Evolutionary conservation across 2,329 filamentous ascomycete species (phyloP).

Genomic region (Lachnellula willkommii): DNA sequence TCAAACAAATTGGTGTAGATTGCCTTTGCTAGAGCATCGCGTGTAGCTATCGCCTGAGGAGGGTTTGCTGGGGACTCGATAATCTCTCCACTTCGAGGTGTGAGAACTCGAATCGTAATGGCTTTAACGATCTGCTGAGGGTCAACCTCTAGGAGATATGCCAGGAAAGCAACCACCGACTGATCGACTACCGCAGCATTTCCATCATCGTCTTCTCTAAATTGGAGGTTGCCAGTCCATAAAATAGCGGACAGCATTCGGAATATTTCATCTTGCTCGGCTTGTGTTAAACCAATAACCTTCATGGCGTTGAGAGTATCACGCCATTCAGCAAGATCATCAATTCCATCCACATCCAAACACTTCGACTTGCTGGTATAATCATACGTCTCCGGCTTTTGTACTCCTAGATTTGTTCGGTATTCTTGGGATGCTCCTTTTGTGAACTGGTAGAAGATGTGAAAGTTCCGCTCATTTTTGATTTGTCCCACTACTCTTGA

Average conservation of each 20-base stretch:
- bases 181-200: constrained; percentile 84
- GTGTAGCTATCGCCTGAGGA: constrained; percentile 77
- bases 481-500: constrained; percentile 93
- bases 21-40: constrained; percentile 89
- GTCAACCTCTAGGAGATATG: constrained; percentile 87
- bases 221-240: constrained; percentile 93
- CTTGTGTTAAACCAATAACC: constrained; percentile 80
- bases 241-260: constrained; percentile 86
- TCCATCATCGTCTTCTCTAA: constrained; percentile 80
- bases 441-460: constrained; percentile 99
- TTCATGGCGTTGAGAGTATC: constrained; percentile 94
- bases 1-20: constrained; percentile 98
- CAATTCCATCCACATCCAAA: constrained; percentile 87
- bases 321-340: constrained; percentile 81
- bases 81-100: constrained; percentile 58
- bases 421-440: constrained; percentile 89
- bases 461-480: constrained; percentile 91
- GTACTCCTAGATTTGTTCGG: constrained; percentile 80
- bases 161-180: constrained; percentile 89
- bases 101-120: constrained; percentile 82
- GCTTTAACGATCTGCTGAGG: constrained; percentile 74
- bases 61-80: constrained; percentile 77
- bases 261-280: constrained; percentile 94
- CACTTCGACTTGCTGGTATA: constrained; percentile 96
- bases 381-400: constrained; percentile 84